Percentiles rank a stretch among this genome's conserved stretches.
Evolutionary conservation across 2,329 filamentous ascomycete genomes (phyloP).

Genomic region (Pseudocercospora pini-densiflorae): DNA sequence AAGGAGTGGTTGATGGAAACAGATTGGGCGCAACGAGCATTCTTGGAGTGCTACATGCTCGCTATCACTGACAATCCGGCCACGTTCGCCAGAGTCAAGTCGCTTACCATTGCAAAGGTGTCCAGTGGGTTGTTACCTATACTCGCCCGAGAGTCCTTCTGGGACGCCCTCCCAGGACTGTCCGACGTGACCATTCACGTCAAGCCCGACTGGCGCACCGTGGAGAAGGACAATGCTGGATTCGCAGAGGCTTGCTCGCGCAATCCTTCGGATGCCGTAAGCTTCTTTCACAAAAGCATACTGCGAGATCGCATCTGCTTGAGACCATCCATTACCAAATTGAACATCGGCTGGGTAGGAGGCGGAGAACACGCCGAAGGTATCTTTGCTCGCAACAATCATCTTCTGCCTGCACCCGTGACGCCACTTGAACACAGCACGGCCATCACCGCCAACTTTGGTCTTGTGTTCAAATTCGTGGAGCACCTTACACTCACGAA

Average conservation of each 20-base stretch:
- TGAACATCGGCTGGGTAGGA: slow-evolving; percentile 69
- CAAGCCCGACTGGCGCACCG: slow-evolving; percentile 68
- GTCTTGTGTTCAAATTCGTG: slow-evolving; percentile 57
- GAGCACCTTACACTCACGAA: slow-evolving; percentile 67
- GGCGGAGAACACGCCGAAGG: slow-evolving; percentile 71
- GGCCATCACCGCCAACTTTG: slow-evolving; percentile 14
- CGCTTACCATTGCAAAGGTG: slow-evolving; percentile 66
- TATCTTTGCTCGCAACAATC: slow-evolving; percentile 63
- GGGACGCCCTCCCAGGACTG: slow-evolving; percentile 62
- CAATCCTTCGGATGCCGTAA: slow-evolving; percentile 57
- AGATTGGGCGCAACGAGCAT: slow-evolving; percentile 70
- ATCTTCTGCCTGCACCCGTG: slow-evolving; percentile 67
- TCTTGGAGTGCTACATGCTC: slow-evolving; percentile 70
- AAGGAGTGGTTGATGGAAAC: slow-evolving; percentile 71
- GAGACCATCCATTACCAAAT: slow-evolving; percentile 61
- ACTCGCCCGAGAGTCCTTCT: slow-evolving; percentile 64
- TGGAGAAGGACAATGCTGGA: slow-evolving; percentile 58
- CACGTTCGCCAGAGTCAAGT: slow-evolving; percentile 60
- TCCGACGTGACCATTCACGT: slow-evolving; percentile 62
- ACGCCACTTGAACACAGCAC: slow-evolving; percentile 35
- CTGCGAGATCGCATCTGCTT: slow-evolving; percentile 30
- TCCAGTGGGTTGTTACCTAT: slow-evolving; percentile 64
- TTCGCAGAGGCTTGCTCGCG: slow-evolving; percentile 55
- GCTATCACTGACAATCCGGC: slow-evolving; percentile 64
- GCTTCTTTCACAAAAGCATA: slow-evolving; percentile 59